Conservation (phyloP, 768 basidiomycete genomes). For the Termitomyces sp. region DNA sequence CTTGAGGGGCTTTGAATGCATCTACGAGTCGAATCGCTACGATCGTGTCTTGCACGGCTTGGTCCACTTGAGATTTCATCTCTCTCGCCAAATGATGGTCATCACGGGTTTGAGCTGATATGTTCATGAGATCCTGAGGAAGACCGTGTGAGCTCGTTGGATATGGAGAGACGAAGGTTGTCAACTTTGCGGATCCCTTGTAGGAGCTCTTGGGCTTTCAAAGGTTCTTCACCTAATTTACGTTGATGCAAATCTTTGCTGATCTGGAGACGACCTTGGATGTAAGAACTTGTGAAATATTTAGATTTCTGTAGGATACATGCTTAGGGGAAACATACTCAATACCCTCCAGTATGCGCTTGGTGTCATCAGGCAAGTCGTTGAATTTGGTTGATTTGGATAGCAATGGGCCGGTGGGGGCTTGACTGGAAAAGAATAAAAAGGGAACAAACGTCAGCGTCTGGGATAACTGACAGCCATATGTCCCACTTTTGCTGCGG, state of each 20-base stretch:
- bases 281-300: constrained; percentile 46
- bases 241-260: constrained; percentile 75
- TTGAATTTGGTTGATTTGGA: constrained; percentile 74
- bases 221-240: constrained; percentile 71
- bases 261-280: constrained; percentile 78
- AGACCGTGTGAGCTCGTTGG: not conserved
- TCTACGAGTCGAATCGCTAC: constrained; percentile 74
- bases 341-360: constrained; percentile 60
- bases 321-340: constrained; percentile 47
- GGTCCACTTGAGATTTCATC: constrained; percentile 71
- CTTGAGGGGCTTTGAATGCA: constrained; percentile 71
- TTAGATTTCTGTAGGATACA: not conserved
- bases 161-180: not conserved
- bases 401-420: constrained; percentile 35
- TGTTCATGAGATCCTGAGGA: constrained; percentile 60
- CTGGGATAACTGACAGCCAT: not conserved
- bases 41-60: constrained; percentile 78
- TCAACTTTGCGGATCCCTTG: constrained; percentile 63
- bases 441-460: not conserved
- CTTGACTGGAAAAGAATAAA: constrained; percentile 13
- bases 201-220: constrained; percentile 69
- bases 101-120: constrained; percentile 57
- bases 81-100: constrained; percentile 68
- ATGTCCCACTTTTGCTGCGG: constrained; percentile 25
- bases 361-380: constrained; percentile 70